Conservation (phyloP, 352 stramenopile genomes). For the Phytophthora cactorum region DNA sequence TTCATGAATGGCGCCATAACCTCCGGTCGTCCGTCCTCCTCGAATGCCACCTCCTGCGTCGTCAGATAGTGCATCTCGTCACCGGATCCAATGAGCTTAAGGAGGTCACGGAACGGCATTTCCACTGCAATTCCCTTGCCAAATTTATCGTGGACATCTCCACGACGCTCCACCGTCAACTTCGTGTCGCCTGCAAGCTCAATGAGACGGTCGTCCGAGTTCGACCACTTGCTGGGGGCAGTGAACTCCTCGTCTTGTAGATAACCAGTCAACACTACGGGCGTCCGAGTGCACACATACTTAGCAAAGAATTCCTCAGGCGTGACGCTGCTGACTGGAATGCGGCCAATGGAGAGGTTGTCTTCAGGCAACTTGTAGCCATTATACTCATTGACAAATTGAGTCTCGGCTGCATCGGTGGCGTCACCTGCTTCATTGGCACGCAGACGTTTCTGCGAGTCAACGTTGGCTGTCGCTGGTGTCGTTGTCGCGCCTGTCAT, state of each 20-base stretch:
- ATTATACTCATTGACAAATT: slow-evolving; percentile 63
- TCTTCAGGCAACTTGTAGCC: slow-evolving; percentile 57
- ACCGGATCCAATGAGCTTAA: slow-evolving; percentile 68
- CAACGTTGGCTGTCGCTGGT: slow-evolving; percentile 1
- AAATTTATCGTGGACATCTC: slow-evolving; percentile 72
- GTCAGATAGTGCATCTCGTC: slow-evolving; percentile 90
- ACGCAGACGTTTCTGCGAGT: slow-evolving; percentile 53
- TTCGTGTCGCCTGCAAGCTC: slow-evolving; percentile 62
- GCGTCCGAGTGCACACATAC: slow-evolving; percentile 80
- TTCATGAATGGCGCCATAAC: slow-evolving; percentile 89
- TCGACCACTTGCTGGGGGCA: slow-evolving; percentile 71
- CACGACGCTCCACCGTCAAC: slow-evolving; percentile 85
- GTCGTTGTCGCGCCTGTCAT: slow-evolving; percentile 16
- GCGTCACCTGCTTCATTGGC: slow-evolving; percentile 32
- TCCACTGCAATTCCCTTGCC: slow-evolving; percentile 86
- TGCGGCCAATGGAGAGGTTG: slow-evolving; percentile 56
- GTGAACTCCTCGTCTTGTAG: slow-evolving; percentile 60
- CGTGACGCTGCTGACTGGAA: slow-evolving; percentile 57
- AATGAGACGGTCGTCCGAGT: slow-evolving; percentile 66
- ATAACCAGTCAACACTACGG: slow-evolving; percentile 79
- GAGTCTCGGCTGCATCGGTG: slow-evolving; percentile 14
- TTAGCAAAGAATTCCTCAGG: slow-evolving; percentile 80
- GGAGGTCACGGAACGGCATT: slow-evolving; percentile 81
- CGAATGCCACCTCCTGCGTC: slow-evolving; percentile 88
- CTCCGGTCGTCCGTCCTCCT: slow-evolving; percentile 77